Percentiles rank a stretch among this genome's conserved stretches.
Conservation (phyloP, 306 rosid species). For the Casuarina equisetifolia region DNA sequence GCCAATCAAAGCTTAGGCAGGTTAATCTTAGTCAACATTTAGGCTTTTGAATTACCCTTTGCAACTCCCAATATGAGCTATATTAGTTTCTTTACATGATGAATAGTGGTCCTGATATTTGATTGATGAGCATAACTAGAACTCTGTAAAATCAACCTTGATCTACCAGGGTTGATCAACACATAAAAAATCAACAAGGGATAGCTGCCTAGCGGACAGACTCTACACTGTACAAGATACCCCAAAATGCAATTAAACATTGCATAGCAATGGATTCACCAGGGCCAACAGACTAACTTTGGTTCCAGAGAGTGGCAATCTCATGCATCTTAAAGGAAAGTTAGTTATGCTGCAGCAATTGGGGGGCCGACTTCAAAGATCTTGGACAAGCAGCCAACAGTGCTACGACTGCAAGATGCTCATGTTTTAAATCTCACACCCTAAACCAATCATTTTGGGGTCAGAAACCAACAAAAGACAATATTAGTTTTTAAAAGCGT, state of each 20-base stretch:
- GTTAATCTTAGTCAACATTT: neutral
- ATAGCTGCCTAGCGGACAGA: neutral
- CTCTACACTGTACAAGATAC: neutral
- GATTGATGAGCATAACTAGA: neutral
- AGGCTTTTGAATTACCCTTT: neutral
- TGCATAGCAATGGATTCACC: neutral
- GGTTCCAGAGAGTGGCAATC: neutral
- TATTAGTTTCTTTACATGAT: neutral
- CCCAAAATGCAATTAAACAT: neutral
- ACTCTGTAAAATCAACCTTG: neutral
- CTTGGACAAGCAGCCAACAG: conserved; percentile 1
- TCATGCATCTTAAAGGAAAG: neutral
- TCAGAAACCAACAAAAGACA: neutral
- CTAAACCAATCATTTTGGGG: neutral
- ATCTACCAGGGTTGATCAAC: neutral
- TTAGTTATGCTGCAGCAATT: neutral
- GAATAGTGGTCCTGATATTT: neutral
- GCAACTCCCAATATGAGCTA: neutral
- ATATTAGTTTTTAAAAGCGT: neutral
- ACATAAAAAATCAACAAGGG: neutral
- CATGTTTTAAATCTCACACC: neutral
- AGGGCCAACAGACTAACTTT: neutral
- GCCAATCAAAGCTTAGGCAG: neutral
- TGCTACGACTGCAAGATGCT: neutral
- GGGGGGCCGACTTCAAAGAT: neutral